Evolutionary conservation across 2,329 filamentous ascomycete species (phyloP), one percentile per base, ranked within the genome.

Genomic region (Colletotrichum lupini): DNA sequence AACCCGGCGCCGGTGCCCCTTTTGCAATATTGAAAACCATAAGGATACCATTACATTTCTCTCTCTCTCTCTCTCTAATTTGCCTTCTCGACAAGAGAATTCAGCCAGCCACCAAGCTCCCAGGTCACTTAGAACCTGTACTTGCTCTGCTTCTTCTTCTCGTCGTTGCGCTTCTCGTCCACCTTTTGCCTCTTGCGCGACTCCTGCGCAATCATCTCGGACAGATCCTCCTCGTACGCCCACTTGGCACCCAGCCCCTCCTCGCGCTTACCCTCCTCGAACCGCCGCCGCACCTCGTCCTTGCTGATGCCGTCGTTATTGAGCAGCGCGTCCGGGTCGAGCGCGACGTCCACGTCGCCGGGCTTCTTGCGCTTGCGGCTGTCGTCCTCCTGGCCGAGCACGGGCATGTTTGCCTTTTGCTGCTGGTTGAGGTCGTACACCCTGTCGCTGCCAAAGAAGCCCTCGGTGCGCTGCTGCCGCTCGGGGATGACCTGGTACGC

Each of bases 391-490:
- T 91, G 89, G 12, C 95, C 97, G 4, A 99, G 89, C 3, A 97
- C 89, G 1, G 94, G 93, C 74, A 94, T 82, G 73, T 87, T 85
- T 26, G 86, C 84, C 74, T 88, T 86, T 75, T 82, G 83, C 53
- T 71, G 80, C 53, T 71, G 80, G 49, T 91, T 92, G 75, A 99
- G 89, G 83, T 99, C 95, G 83, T 99, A 99, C 19, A 93, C 93
- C 79, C 95, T 93, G 81, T 98, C 96, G 78, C 94, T 95, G 77
- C 97, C 97, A 81, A 99, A 98, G 90, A 99, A 98, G 58, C 97
- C 97, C 77, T 95, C 93, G 5, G 94, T 91, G 64, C 93, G 91
- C 26, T 95, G 92, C 80, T 96, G 92, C 71, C 94, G 93, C 84
- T 99, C 96, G 12, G 95, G 95, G 26, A 99, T 89, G 60, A 99